Evolutionary conservation across 1,284 basidiomycete species (phyloP), one percentile per base, ranked within the genome.

Genomic region (Heterobasidion irregulare): DNA sequence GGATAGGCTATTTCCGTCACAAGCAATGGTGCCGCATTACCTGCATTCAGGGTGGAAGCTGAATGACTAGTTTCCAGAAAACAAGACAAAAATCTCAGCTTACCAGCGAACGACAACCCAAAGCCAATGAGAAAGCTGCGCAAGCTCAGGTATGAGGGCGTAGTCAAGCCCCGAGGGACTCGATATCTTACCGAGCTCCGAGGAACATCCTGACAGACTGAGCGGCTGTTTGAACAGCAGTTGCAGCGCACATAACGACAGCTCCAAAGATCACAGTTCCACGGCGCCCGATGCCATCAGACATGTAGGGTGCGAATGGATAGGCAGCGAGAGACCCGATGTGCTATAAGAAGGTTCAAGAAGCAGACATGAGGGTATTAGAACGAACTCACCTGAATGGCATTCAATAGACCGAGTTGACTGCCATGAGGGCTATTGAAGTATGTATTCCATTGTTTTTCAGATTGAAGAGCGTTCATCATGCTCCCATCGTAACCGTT

Each of bases 131-230:
- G 70, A 74, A 87, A 88, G 60, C 79, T 80, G 49, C 38, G 38
- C 38, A 41, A 41, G 3, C 26, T 5, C 12, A 41, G 5, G 8
- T 12, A 41, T 10, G n/a, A 41, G 38, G n/a, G 38, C n/a, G 2
- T 41, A 12, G 38, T 10, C 38, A 41, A 26, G 26, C 26, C 6
- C 8, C n/a, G 38, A 41, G 38, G 2, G 5, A 47, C 6, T 8
- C 19, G 16, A 26, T 50, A 9, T 69, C 70, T 47, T 61, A 80
- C 78, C 86, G 80, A 65, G 86, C 82, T 58, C 83, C 85, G 61
- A 92, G 88, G 72, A 92, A 93, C 86, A 90, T 89, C 62, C 80
- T 78, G 32, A 89, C 77, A 56, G 81, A 86, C 58, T 83, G 78
- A 44, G 86, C 73, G n/a, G 84, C 83, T 2, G 83, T 82, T 63